phyloP scores from a whole-genome alignment of 164 flowering plant genomes.

The Hamamelis virginiana region DNA sequence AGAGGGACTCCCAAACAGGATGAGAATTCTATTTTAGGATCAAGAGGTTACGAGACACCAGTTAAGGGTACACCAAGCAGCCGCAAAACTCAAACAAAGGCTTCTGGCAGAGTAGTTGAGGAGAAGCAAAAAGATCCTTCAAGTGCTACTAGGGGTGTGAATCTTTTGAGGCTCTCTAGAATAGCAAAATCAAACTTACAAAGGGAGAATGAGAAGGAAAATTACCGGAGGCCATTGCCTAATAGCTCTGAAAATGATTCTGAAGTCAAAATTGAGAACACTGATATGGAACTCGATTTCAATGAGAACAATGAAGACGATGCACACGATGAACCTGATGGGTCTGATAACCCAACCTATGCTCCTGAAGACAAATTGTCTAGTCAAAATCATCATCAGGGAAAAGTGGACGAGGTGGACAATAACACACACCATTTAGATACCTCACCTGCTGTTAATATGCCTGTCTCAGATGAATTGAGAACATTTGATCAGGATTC shows the following conservation, averaged over 20 bases:
- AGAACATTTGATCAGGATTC: slow-evolving; percentile 48
- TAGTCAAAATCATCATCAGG: slow-evolving; percentile 39
- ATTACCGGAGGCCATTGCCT: slow-evolving; percentile 81
- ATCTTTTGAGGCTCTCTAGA: slow-evolving; percentile 89
- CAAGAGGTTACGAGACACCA: slow-evolving; percentile 61
- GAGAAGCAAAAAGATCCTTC: slow-evolving; percentile 59
- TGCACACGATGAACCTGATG: slow-evolving; percentile 68
- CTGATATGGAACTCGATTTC: slow-evolving; percentile 99
- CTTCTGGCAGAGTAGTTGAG: slow-evolving; percentile 47
- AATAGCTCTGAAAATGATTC: slow-evolving; percentile 68
- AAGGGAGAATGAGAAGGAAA: slow-evolving; percentile 94
- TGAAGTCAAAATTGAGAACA: slow-evolving; percentile 89
- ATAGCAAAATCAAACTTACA: slow-evolving; percentile 90
- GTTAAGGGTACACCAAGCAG: slow-evolving; percentile 48
- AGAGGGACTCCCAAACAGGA: slow-evolving; percentile 49
- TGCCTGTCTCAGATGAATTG: slow-evolving; percentile 39
- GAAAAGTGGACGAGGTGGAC: slow-evolving; percentile 35
- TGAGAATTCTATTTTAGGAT: slow-evolving; percentile 48
- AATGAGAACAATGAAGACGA: slow-evolving; percentile 84
- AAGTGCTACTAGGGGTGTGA: slow-evolving; percentile 58
- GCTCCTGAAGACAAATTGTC: slow-evolving; percentile 38
- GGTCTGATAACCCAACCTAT: slow-evolving; percentile 38
- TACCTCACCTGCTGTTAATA: slow-evolving; percentile 21
- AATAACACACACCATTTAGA: slow-evolving; percentile 27
- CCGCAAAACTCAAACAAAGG: slow-evolving; percentile 57